These are phyloP conservation scores for Austroboletus festivus DNA, from an alignment of 768 basidiomycete genomes.

Conservation along the genomic window DNA sequence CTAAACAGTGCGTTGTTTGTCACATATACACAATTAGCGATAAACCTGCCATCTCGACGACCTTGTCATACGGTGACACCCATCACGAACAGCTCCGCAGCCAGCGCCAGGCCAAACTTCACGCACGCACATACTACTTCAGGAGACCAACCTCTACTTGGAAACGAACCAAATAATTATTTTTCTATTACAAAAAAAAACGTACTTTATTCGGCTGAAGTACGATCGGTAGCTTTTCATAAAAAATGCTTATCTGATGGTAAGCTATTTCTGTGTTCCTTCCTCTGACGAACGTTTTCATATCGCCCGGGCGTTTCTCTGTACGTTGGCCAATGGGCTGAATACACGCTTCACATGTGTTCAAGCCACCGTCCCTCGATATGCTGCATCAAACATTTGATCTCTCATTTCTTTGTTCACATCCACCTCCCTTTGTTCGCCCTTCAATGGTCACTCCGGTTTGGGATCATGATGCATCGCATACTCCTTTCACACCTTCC, in stretches of 20 bases:
- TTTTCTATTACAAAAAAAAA: background rate
- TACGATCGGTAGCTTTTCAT: constrained; percentile 24
- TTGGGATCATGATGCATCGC: constrained; percentile 3
- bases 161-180: constrained; percentile 6
- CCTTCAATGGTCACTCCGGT: constrained; percentile 1
- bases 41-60: background rate
- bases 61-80: constrained; percentile 4
- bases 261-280: constrained; percentile 10
- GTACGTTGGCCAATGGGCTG: constrained; percentile 9
- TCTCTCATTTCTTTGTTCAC: constrained; percentile 7
- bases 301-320: constrained; percentile 22
- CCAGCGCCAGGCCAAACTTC: background rate
- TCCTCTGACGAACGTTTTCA: constrained; percentile 20
- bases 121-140: background rate
- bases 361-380: constrained; percentile 8
- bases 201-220: constrained; percentile 12
- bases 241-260: constrained; percentile 23
- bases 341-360: constrained; percentile 14
- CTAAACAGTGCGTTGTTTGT: constrained; percentile 13
- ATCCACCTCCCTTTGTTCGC: background rate
- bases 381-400: constrained; percentile 12
- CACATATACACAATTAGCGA: background rate
- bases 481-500: background rate
- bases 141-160: constrained; percentile 21
- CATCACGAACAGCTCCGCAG: constrained; percentile 5